These are phyloP conservation scores for Neopestalotiopsis clavispora DNA, from an alignment of 2,329 filamentous ascomycete species.

Conservation along the genomic window DNA sequence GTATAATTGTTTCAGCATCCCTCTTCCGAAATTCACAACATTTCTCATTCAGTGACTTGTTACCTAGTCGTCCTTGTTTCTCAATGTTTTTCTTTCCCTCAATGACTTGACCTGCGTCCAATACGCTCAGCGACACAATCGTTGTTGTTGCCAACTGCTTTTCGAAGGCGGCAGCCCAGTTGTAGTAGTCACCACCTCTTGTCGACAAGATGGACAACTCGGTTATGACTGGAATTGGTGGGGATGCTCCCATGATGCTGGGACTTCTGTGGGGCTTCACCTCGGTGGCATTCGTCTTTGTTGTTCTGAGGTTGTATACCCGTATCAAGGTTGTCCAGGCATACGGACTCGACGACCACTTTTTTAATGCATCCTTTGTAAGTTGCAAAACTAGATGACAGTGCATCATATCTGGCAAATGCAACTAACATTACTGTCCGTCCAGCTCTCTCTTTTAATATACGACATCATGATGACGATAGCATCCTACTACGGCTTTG, in stretches of 20 bases:
- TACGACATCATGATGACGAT: slow-evolving; percentile 13
- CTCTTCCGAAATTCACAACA: not conserved
- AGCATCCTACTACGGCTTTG: slow-evolving; percentile 12
- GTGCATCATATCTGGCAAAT: not conserved
- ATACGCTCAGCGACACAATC: not conserved
- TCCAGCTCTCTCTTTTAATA: slow-evolving; percentile 4
- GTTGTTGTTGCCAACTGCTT: not conserved
- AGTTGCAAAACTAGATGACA: not conserved
- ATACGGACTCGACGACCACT: slow-evolving; percentile 16
- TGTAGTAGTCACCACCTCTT: not conserved
- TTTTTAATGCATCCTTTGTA: slow-evolving; percentile 16
- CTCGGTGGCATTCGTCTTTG: not conserved
- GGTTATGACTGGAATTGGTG: slow-evolving; percentile 13
- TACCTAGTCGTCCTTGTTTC: not conserved
- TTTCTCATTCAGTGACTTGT: too few species aligned
- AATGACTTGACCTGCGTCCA: not conserved
- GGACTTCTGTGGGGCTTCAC: slow-evolving; percentile 13
- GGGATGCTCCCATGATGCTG: slow-evolving; percentile 9
- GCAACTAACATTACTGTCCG: not conserved
- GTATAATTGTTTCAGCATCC: not conserved
- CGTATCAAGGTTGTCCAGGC: slow-evolving; percentile 14
- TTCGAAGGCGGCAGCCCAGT: not conserved
- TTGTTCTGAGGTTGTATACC: slow-evolving; percentile 11
- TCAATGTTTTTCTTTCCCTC: not conserved
- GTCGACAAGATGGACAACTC: not conserved